Conservation (phyloP, 176 grass and related monocot genomes). For the maize (Zea mays) region DNA sequence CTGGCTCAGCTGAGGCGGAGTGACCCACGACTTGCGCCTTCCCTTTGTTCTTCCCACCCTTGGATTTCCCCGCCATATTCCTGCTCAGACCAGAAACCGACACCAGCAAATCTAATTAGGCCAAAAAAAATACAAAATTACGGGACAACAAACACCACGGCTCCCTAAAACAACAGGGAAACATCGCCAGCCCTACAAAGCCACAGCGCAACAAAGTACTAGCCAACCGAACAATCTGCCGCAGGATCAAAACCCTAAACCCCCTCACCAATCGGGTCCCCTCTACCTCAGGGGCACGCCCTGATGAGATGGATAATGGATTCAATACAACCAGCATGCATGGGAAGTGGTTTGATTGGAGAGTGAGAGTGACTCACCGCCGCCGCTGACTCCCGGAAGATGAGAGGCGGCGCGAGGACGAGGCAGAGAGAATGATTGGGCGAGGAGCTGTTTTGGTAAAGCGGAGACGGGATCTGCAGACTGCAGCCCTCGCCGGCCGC, state of each 20-base stretch:
- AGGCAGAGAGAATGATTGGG: slow-evolving; percentile 41
- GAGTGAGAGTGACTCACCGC: slow-evolving; percentile 31
- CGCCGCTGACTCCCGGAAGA: slow-evolving; percentile 17
- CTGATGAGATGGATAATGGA: neutral
- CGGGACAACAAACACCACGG: neutral
- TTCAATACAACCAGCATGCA: neutral
- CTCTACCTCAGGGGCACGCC: neutral
- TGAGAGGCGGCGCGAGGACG: slow-evolving; percentile 50
- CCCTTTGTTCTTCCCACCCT: slow-evolving; percentile 69
- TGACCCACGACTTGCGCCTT: slow-evolving; percentile 41
- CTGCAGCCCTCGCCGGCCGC: slow-evolving; percentile 29
- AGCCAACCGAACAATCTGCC: slow-evolving; percentile 25
- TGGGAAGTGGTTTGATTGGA: neutral
- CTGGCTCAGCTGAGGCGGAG: slow-evolving; percentile 34
- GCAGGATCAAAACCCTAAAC: slow-evolving; percentile 58
- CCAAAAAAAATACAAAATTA: neutral
- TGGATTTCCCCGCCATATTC: slow-evolving; percentile 94
- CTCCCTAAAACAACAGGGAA: neutral
- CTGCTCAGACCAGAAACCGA: slow-evolving; percentile 23
- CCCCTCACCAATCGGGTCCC: slow-evolving; percentile 17
- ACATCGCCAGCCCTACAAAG: neutral
- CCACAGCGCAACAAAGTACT: neutral
- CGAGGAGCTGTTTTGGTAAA: slow-evolving; percentile 45
- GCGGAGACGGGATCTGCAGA: neutral
- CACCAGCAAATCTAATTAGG: slow-evolving; percentile 30